phyloP scores from a whole-genome alignment of 164 flowering plant species.

The Umbellularia californica region DNA sequence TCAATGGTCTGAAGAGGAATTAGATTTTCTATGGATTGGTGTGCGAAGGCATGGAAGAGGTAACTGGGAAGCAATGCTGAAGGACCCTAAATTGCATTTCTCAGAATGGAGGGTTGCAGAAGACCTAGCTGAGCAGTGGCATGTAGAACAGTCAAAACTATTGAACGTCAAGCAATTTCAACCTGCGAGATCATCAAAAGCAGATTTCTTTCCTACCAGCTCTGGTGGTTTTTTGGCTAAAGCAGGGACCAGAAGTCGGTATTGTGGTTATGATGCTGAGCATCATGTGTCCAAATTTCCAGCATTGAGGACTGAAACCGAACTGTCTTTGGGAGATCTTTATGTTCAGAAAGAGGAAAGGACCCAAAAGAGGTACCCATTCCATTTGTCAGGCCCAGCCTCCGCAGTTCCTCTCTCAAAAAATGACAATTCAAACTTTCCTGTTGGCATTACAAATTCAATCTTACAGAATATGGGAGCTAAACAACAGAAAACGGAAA shows the following conservation, averaged over 20 bases:
- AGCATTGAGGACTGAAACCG: conserved; percentile 25
- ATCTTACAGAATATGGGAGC: conserved; percentile 13
- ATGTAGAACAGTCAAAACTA: conserved; percentile 34
- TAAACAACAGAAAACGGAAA: conserved; percentile 18
- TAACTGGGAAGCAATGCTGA: conserved; percentile 56
- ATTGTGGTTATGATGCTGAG: not conserved
- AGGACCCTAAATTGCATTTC: conserved; percentile 53
- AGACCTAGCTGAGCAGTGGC: conserved; percentile 59
- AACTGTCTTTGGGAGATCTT: conserved; percentile 39
- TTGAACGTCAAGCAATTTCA: conserved; percentile 11
- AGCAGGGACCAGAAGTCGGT: conserved; percentile 4
- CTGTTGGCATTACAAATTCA: conserved; percentile 1
- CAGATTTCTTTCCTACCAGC: conserved; percentile 3
- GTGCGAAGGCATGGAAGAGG: conserved; percentile 64
- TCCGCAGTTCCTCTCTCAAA: not conserved
- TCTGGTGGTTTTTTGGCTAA: conserved; percentile 7
- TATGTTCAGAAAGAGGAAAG: too few species aligned
- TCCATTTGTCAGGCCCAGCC: conserved; percentile 5
- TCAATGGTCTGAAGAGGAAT: conserved; percentile 63
- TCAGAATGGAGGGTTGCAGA: conserved; percentile 36
- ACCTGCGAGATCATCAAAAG: conserved; percentile 7
- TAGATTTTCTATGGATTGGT: conserved; percentile 72
- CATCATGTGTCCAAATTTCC: conserved; percentile 1
- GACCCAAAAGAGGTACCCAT: conserved; percentile 12
- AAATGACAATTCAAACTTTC: not conserved